Conservation (phyloP, 495 filamentous ascomycete genomes). For the Penicillium coprophilum region DNA sequence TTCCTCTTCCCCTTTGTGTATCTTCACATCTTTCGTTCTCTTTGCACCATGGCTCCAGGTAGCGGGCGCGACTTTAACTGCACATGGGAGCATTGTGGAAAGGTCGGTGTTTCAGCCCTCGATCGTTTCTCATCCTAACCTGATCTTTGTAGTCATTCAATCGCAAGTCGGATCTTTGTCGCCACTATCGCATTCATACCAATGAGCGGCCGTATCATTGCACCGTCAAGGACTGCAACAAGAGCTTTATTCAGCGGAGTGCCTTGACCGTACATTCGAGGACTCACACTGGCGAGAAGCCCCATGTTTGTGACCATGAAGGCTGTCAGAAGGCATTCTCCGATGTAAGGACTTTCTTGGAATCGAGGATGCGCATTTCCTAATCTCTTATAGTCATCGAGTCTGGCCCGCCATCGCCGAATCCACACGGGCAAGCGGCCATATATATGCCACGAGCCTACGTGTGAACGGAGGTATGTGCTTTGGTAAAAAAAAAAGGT, state of each 20-base stretch:
- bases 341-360: slow-evolving; percentile 61
- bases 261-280: slow-evolving; percentile 83
- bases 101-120: slow-evolving; percentile 32
- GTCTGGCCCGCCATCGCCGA: slow-evolving; percentile 79
- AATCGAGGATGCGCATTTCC: background rate
- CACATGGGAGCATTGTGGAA: slow-evolving; percentile 48
- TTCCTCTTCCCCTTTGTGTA: slow-evolving; percentile 1
- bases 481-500: background rate
- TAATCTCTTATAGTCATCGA: slow-evolving; percentile 64
- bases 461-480: slow-evolving; percentile 76
- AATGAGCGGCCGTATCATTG: slow-evolving; percentile 84
- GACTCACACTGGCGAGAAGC: slow-evolving; percentile 88
- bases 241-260: slow-evolving; percentile 89
- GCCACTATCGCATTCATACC: slow-evolving; percentile 88
- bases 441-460: slow-evolving; percentile 75
- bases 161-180: slow-evolving; percentile 86
- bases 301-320: slow-evolving; percentile 74
- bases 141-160: slow-evolving; percentile 70
- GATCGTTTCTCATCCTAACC: too few species aligned
- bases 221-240: slow-evolving; percentile 66
- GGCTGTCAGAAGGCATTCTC: slow-evolving; percentile 87
- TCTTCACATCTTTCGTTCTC: background rate
- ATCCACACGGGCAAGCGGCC: slow-evolving; percentile 85
- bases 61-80: slow-evolving; percentile 49
- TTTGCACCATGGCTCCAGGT: slow-evolving; percentile 42